phyloP scores from a whole-genome alignment of 306 rosid species.

The Corylus americana region DNA sequence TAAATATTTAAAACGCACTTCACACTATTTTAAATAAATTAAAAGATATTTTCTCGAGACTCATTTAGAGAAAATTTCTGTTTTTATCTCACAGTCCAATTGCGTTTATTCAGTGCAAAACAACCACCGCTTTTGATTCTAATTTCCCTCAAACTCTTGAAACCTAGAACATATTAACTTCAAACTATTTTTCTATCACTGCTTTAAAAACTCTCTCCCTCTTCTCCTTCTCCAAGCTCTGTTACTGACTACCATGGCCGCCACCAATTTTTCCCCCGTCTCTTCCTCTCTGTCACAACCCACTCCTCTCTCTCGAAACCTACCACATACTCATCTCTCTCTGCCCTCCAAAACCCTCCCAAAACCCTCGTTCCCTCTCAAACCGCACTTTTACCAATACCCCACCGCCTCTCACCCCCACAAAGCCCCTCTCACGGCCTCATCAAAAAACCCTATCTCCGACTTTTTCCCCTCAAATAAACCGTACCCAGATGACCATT shows the following conservation, averaged over 20 bases:
- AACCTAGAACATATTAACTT: conserved; percentile 4
- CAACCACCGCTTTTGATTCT: not conserved
- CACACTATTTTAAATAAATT: no score
- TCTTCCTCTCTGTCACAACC: conserved; percentile 42
- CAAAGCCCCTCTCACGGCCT: conserved; percentile 15
- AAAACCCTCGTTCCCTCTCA: conserved; percentile 26
- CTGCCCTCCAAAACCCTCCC: conserved; percentile 32
- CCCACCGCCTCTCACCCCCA: conserved; percentile 8
- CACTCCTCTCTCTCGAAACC: conserved; percentile 14
- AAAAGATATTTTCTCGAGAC: no score
- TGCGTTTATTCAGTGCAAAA: no score
- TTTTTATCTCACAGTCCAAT: no score
- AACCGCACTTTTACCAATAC: conserved; percentile 16
- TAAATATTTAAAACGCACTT: no score
- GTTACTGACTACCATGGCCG: conserved; percentile 30
- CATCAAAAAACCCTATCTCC: conserved; percentile 47
- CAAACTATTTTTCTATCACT: not conserved
- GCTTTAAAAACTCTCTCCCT: not conserved
- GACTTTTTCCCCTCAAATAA: conserved; percentile 20
- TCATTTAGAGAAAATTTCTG: no score
- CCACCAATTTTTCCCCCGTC: conserved; percentile 33
- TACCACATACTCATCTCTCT: conserved; percentile 13
- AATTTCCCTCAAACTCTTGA: conserved; percentile 3
- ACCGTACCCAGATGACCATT: conserved; percentile 6
- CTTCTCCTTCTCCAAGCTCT: not conserved